Evolutionary conservation across 805 yeast genomes (phyloP).

Genomic region (Monosporozyma unispora): DNA sequence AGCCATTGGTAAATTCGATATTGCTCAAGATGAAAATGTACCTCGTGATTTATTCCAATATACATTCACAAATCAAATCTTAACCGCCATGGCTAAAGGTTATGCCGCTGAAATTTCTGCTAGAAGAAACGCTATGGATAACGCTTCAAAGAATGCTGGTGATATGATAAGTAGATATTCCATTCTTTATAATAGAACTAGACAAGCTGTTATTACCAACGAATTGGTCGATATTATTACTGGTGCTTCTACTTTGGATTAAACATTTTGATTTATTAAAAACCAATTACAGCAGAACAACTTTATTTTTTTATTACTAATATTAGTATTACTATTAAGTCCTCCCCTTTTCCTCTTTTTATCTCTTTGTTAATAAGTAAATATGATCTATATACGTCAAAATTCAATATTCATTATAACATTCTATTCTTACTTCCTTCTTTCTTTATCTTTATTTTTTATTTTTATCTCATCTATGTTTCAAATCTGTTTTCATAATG

Average conservation of each 20-base stretch:
- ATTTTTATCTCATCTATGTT: neutral
- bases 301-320: neutral
- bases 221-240: conserved; percentile 99
- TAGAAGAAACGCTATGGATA: conserved; percentile 99
- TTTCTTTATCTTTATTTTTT: neutral
- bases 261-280: conserved; percentile 20
- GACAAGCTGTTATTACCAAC: conserved; percentile 98
- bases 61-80: conserved; percentile 80
- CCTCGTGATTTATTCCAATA: conserved; percentile 75
- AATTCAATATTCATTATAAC: neutral
- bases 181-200: conserved; percentile 96
- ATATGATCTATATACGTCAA: neutral
- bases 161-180: conserved; percentile 96
- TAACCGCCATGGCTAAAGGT: conserved; percentile 93
- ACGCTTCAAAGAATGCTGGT: conserved; percentile 98
- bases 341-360: neutral
- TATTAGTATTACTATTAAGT: neutral
- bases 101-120: conserved; percentile 97
- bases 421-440: neutral
- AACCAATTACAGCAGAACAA: neutral
- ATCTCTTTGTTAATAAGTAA: conserved; percentile 1
- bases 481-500: neutral
- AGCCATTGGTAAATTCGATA: conserved; percentile 72
- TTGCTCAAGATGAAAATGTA: conserved; percentile 59
- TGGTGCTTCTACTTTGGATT: conserved; percentile 98